Percentiles rank a stretch among this genome's conserved stretches.
These are phyloP conservation scores for Psidium friedrichsthalianum DNA, from an alignment of 345 rosid species.

Conservation along the genomic window DNA sequence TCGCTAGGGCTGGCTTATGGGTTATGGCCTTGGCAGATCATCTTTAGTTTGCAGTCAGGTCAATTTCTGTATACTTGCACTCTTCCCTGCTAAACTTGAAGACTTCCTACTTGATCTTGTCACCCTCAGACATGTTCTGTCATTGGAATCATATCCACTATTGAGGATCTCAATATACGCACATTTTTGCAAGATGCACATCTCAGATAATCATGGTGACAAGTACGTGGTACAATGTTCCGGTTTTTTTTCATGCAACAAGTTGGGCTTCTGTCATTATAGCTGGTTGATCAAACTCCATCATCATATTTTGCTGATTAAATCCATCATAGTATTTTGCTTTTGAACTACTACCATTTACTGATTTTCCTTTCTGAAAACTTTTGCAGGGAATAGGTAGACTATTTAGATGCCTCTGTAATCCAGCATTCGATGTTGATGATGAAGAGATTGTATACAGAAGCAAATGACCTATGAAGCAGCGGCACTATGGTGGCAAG, in stretches of 20 bases:
- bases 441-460: constrained; percentile 87
- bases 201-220: not conserved
- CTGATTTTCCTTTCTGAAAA: not conserved
- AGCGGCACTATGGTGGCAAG: not conserved
- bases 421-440: constrained; percentile 90
- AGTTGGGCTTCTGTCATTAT: not conserved
- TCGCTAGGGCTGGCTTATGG: not conserved
- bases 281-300: not conserved
- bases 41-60: not conserved
- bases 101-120: not conserved
- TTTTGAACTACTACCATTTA: not conserved
- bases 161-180: not conserved
- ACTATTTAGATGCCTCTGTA: constrained; percentile 94
- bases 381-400: constrained; percentile 74
- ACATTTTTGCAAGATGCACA: not conserved
- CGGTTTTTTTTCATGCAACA: not conserved
- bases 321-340: not conserved
- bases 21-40: not conserved
- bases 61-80: not conserved
- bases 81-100: not conserved
- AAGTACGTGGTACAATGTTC: not conserved
- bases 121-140: not conserved
- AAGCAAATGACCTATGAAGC: constrained; percentile 38
- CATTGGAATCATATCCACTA: not conserved
- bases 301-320: not conserved